These are phyloP conservation scores for Bathelium albidoporum DNA, from an alignment of 495 filamentous ascomycete genomes.

Conservation along the genomic window DNA sequence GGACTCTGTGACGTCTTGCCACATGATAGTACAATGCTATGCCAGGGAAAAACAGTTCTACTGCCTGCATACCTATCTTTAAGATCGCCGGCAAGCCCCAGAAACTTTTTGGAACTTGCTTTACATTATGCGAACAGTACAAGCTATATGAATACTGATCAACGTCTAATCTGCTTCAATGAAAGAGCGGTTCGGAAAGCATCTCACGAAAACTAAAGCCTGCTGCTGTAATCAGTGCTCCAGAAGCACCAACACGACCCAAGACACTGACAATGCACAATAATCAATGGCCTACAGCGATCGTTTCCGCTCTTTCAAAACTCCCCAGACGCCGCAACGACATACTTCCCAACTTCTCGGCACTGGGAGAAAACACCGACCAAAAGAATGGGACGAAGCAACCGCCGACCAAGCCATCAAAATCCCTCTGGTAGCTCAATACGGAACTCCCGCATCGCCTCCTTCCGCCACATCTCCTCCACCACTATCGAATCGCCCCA, in stretches of 20 bases:
- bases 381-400: too few relatives aligned
- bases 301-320: neutral
- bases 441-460: neutral
- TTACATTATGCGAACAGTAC: too few relatives aligned
- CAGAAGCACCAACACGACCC: neutral
- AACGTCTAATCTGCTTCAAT: too few relatives aligned
- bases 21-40: too few relatives aligned
- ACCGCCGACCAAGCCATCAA: neutral
- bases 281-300: neutral
- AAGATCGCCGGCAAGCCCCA: too few relatives aligned
- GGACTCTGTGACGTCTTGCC: too few relatives aligned
- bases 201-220: neutral
- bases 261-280: too few relatives aligned
- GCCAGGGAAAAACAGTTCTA: too few relatives aligned
- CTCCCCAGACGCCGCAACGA: neutral
- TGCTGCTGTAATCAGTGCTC: neutral
- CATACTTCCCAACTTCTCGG: too few relatives aligned
- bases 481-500: neutral
- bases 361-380: neutral
- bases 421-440: neutral
- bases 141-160: too few relatives aligned
- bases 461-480: constrained; percentile 1
- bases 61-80: too few relatives aligned
- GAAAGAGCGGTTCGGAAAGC: neutral
- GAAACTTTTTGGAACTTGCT: too few relatives aligned